Percentiles rank a stretch among this genome's conserved stretches.
Evolutionary conservation across 208 protist species (phyloP).

Genomic region (Acanthamoeba royreba): DNA sequence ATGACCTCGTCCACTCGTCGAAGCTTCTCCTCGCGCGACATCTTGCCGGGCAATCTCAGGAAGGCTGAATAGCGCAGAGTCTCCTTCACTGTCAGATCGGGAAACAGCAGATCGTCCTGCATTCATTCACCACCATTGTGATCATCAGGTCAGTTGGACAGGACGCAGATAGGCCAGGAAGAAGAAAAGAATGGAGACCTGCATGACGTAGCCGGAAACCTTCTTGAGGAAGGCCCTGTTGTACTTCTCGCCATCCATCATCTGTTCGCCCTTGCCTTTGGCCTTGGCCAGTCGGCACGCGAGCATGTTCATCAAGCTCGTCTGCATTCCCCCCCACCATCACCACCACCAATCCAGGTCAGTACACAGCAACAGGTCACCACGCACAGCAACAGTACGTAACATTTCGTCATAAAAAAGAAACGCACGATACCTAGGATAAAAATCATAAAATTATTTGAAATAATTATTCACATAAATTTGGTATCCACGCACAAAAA

Average conservation of each 20-base stretch:
- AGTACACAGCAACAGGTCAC: not conserved
- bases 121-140: not conserved
- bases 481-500: too few species aligned
- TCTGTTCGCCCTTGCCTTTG: conserved; percentile 5
- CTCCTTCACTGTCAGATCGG: conserved; percentile 56
- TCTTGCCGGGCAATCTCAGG: conserved; percentile 29
- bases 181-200: too few species aligned
- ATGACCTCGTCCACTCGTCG: conserved; percentile 32
- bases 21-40: not conserved
- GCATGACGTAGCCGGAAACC: conserved; percentile 34
- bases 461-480: too few species aligned
- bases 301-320: conserved; percentile 41
- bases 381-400: too few species aligned
- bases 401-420: too few species aligned
- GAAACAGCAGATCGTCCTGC: conserved; percentile 57
- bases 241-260: conserved; percentile 15
- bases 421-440: too few species aligned
- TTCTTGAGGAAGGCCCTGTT: conserved; percentile 16
- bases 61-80: conserved; percentile 43
- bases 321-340: too few species aligned
- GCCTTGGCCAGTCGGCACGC: not conserved
- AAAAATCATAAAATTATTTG: too few species aligned
- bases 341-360: too few species aligned
- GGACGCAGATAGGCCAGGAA: too few species aligned
- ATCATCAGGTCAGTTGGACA: too few species aligned